Percentiles rank a stretch among this genome's conserved stretches.
These are phyloP conservation scores for Kalmanozyma brasiliensis DNA, from an alignment of 1,284 basidiomycete genomes.

Conservation along the genomic window DNA sequence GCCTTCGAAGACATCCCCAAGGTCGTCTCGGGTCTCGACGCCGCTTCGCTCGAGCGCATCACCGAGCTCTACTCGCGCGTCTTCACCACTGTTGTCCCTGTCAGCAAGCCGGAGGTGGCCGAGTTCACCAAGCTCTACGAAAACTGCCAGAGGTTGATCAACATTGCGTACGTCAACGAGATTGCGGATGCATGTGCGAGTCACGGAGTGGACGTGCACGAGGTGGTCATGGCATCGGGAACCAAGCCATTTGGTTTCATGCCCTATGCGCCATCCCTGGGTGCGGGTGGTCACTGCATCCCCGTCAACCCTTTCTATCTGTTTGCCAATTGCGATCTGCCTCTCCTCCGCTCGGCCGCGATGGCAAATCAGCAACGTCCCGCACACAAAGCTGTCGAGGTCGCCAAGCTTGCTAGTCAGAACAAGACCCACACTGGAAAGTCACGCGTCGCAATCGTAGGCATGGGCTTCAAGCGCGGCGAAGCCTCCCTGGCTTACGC, in stretches of 20 bases:
- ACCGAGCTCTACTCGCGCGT: conserved; percentile 28
- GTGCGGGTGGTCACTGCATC: conserved; percentile 40
- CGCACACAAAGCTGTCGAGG: conserved; percentile 16
- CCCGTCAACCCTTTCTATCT: conserved; percentile 43
- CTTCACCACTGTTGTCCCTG: conserved; percentile 33
- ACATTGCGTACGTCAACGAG: conserved; percentile 49
- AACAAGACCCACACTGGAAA: background rate
- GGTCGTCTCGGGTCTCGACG: conserved; percentile 32
- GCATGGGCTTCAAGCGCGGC: conserved; percentile 41
- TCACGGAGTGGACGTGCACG: conserved; percentile 36
- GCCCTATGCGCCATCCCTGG: conserved; percentile 27
- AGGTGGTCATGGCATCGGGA: conserved; percentile 24
- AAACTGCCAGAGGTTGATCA: conserved; percentile 36
- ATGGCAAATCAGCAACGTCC: conserved; percentile 26
- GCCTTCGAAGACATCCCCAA: conserved; percentile 41
- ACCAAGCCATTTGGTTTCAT: conserved; percentile 47
- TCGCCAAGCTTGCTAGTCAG: conserved; percentile 6
- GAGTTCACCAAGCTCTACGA: conserved; percentile 46
- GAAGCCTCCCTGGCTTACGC: conserved; percentile 32
- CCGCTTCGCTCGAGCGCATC: conserved; percentile 22
- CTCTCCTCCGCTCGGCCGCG: conserved; percentile 22
- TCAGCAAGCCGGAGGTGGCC: conserved; percentile 28
- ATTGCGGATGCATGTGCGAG: conserved; percentile 36
- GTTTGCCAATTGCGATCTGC: conserved; percentile 36
- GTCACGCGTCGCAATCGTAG: conserved; percentile 15